Evolutionary conservation across 495 filamentous ascomycete species (phyloP).

Genomic region (Aspergillus diversus): DNA sequence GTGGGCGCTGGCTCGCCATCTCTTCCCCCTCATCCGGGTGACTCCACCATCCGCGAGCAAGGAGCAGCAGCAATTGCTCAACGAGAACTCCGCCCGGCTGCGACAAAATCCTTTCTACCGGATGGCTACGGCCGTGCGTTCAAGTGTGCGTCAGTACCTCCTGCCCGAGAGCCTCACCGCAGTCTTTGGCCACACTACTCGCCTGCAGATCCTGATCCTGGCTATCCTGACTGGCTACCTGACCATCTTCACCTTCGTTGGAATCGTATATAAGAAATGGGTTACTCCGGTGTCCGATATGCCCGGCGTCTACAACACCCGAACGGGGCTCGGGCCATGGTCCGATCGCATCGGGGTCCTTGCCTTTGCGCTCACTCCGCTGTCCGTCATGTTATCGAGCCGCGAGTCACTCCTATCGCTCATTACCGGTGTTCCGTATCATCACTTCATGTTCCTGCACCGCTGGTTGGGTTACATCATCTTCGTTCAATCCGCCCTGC

Average conservation of each 20-base stretch:
- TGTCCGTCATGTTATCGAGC: constrained; percentile 60
- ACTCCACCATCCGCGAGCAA: constrained; percentile 9
- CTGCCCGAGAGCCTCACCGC: constrained; percentile 41
- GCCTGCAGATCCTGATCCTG: constrained; percentile 54
- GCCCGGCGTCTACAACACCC: constrained; percentile 54
- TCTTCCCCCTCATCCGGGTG: constrained; percentile 19
- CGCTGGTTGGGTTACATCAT: constrained; percentile 69
- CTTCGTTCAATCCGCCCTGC: constrained; percentile 60
- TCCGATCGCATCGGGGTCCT: constrained; percentile 64
- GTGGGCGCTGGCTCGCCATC: constrained; percentile 42
- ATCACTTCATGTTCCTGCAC: constrained; percentile 71
- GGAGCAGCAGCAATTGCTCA: constrained; percentile 1
- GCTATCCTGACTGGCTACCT: constrained; percentile 56
- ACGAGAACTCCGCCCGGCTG: constrained; percentile 13
- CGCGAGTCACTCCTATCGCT: constrained; percentile 64
- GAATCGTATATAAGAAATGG: constrained; percentile 62
- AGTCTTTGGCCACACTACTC: constrained; percentile 43
- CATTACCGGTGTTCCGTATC: constrained; percentile 67
- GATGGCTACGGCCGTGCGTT: constrained; percentile 17
- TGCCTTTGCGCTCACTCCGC: constrained; percentile 68
- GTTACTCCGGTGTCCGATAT: constrained; percentile 57
- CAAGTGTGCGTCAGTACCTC: constrained; percentile 32
- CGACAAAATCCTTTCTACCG: constrained; percentile 24
- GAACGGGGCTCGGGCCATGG: constrained; percentile 62
- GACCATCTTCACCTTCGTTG: constrained; percentile 64